These are phyloP conservation scores for Cadophora gregata DNA, from an alignment of 2,329 filamentous ascomycete genomes.

Conservation along the genomic window DNA sequence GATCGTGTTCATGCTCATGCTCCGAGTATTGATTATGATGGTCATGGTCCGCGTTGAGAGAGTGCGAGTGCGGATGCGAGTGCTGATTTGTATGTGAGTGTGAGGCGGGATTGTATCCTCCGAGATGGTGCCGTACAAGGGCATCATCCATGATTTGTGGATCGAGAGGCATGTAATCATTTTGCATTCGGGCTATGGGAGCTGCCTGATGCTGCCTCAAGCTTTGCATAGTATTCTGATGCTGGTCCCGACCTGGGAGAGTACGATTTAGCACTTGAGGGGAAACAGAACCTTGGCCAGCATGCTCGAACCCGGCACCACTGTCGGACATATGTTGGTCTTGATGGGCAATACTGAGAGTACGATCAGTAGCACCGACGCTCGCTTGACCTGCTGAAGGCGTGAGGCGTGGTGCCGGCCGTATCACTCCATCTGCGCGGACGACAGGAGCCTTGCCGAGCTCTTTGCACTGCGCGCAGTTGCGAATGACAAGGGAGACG, in stretches of 20 bases:
- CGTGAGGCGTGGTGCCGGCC: conserved; percentile 27
- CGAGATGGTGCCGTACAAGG: conserved; percentile 49
- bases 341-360: conserved; percentile 34
- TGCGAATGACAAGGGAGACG: conserved; percentile 90
- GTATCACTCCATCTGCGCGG: conserved; percentile 36
- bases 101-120: conserved; percentile 28
- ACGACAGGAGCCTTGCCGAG: conserved; percentile 61
- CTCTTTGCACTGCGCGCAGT: conserved; percentile 90
- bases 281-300: conserved; percentile 42
- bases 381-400: conserved; percentile 22
- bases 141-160: conserved; percentile 63
- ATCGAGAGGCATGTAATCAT: conserved; percentile 57
- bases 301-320: conserved; percentile 27
- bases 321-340: conserved; percentile 17
- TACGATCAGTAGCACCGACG: conserved; percentile 38
- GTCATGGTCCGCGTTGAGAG: conserved; percentile 19
- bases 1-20: conserved; percentile 20
- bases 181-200: conserved; percentile 32
- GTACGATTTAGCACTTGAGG: conserved; percentile 42
- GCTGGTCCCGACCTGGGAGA: conserved; percentile 33
- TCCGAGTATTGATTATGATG: conserved; percentile 19
- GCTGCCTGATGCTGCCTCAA: conserved; percentile 24
- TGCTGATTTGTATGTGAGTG: conserved; percentile 20
- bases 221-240: conserved; percentile 41
- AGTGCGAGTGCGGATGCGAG: conserved; percentile 22